These are phyloP conservation scores for Termitomyces sp. DNA, from an alignment of 768 basidiomycete genomes.

Conservation along the genomic window DNA sequence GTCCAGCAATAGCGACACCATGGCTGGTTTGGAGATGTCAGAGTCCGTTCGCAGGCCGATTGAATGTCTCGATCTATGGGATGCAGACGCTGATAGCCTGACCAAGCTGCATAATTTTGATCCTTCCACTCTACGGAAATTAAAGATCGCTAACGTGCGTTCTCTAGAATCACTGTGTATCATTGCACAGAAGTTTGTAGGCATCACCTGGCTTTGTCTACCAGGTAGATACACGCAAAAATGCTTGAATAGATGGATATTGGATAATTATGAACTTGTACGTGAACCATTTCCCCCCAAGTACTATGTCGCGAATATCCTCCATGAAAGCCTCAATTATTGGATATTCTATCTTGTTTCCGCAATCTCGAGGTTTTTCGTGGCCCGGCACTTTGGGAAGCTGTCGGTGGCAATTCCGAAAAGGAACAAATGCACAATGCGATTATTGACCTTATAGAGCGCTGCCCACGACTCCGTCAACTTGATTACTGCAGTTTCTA, in stretches of 20 bases:
- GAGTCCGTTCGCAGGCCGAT: conserved; percentile 20
- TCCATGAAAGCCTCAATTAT: conserved; percentile 28
- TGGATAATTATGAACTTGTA: conserved; percentile 20
- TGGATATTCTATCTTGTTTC: conserved; percentile 35
- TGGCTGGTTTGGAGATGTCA: conserved; percentile 26
- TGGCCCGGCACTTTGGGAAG: conserved; percentile 36
- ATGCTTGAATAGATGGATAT: conserved; percentile 8
- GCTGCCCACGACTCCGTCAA: conserved; percentile 35
- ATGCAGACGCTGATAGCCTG: conserved; percentile 23
- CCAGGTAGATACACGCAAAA: conserved; percentile 19
- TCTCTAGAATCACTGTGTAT: conserved; percentile 22
- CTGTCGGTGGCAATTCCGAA: conserved; percentile 22
- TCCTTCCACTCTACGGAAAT: conserved; percentile 21
- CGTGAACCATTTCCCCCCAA: conserved; percentile 4
- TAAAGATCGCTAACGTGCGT: conserved; percentile 26
- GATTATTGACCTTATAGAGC: conserved; percentile 31
- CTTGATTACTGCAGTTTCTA: conserved; percentile 35
- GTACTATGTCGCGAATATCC: neutral
- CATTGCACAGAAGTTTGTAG: conserved; percentile 30
- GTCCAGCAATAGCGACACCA: conserved; percentile 26
- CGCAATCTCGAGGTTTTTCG: conserved; percentile 37
- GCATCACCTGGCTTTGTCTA: conserved; percentile 35
- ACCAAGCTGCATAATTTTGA: conserved; percentile 25
- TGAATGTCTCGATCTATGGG: conserved; percentile 28
- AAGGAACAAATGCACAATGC: conserved; percentile 34